These are phyloP conservation scores for Fusarium falciforme DNA, from an alignment of 2,329 filamentous ascomycete species.

Conservation along the genomic window DNA sequence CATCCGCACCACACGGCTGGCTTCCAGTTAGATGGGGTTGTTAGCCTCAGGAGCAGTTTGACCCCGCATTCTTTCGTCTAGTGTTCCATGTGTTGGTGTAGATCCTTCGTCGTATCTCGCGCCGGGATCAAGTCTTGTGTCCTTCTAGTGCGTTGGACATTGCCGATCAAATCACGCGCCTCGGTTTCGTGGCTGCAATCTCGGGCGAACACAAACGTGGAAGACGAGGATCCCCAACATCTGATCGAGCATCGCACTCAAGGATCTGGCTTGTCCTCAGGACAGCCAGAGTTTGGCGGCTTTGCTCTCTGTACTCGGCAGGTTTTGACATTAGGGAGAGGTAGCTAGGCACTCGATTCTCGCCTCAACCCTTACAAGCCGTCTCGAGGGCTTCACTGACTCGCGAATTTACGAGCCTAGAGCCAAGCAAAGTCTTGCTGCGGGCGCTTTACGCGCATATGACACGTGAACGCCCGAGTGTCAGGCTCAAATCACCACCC, in stretches of 20 bases:
- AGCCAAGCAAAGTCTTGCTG: not conserved
- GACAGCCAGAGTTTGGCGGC: not conserved
- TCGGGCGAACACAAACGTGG: not conserved
- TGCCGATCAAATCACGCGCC: not conserved
- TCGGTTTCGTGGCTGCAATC: not conserved
- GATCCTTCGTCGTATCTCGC: not conserved
- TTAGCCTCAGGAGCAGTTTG: not conserved
- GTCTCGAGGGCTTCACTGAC: not conserved
- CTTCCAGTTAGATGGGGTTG: not conserved
- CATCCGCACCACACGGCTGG: not conserved
- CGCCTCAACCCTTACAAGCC: not conserved
- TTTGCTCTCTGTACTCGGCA: not conserved
- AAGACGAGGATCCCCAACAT: not conserved
- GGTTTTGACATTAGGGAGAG: not conserved
- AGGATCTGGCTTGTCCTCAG: not conserved
- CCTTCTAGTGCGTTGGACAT: not conserved
- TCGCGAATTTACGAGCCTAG: not conserved
- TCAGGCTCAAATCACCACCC: not conserved
- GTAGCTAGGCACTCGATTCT: not conserved
- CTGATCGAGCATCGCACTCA: not conserved
- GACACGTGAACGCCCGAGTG: not conserved
- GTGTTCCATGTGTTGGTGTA: not conserved
- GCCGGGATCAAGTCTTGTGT: not conserved
- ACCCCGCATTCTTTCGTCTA: not conserved
- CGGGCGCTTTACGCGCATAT: not conserved